Percentiles rank a stretch among this genome's conserved stretches.
Conservation (phyloP, 1,139 yeast species). For the Hansenula sp. region DNA sequence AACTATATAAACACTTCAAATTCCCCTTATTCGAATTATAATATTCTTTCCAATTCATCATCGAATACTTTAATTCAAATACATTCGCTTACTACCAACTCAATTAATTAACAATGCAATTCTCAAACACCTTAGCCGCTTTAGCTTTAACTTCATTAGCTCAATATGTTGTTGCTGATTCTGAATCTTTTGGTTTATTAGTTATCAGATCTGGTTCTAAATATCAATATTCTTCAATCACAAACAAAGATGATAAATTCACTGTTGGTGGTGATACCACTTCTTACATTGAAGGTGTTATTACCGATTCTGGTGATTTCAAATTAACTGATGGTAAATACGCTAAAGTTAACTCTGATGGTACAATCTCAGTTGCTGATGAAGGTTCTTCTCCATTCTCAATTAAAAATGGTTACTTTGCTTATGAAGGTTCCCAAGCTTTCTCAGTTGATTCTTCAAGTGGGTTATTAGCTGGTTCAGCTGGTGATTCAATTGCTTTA, state of each 20-base stretch:
- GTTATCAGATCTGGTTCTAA: constrained; percentile 28
- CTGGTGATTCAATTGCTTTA: constrained; percentile 9
- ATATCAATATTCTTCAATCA: constrained; percentile 24
- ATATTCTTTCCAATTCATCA: not conserved
- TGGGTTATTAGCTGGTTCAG: constrained; percentile 2
- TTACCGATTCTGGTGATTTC: constrained; percentile 28
- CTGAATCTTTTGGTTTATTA: constrained; percentile 28
- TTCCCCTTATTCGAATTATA: no score
- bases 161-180: constrained; percentile 26
- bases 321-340: constrained; percentile 24
- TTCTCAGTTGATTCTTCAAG: constrained; percentile 19
- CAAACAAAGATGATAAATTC: constrained; percentile 11
- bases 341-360: constrained; percentile 18
- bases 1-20: no score
- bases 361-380: constrained; percentile 24
- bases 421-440: constrained; percentile 19
- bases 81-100: not conserved
- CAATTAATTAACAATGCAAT: constrained; percentile 1
- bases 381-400: constrained; percentile 14
- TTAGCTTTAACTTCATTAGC: constrained; percentile 18
- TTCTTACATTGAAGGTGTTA: constrained; percentile 13
- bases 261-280: constrained; percentile 9
- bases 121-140: constrained; percentile 2
- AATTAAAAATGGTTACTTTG: constrained; percentile 21
- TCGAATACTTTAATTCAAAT: not conserved